Conservation (phyloP, 371 early-diverging fungal species). For the Lichtheimia ramosa region DNA sequence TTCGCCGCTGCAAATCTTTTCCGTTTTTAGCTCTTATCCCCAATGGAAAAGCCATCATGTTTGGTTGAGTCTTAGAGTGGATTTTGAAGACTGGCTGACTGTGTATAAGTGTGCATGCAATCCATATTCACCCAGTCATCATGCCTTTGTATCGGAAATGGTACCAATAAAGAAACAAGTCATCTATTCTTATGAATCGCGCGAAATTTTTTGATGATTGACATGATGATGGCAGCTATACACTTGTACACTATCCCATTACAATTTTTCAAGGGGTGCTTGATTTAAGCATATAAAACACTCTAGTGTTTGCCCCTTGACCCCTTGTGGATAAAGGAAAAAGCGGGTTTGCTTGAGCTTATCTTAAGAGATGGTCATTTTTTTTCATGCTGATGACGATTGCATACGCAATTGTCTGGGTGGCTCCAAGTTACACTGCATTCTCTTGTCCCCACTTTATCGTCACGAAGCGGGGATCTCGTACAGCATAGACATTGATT, state of each 20-base stretch:
- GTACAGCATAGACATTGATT: neutral
- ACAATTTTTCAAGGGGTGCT: neutral
- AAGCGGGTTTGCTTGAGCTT: too few species aligned
- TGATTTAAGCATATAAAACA: neutral
- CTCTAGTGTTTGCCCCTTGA: neutral
- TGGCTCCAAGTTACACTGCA: neutral
- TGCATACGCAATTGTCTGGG: neutral
- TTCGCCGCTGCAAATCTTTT: slow-evolving; percentile 16
- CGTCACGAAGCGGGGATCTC: neutral
- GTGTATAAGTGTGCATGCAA: too few species aligned
- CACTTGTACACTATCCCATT: neutral
- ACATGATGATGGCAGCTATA: neutral
- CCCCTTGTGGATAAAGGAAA: neutral
- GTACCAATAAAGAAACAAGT: slow-evolving; percentile 6
- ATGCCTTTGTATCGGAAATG: slow-evolving; percentile 6
- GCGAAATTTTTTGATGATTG: neutral
- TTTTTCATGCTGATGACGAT: neutral
- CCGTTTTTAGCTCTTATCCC: neutral
- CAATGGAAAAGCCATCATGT: too few species aligned
- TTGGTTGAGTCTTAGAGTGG: too few species aligned
- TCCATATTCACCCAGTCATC: too few species aligned
- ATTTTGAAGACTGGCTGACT: too few species aligned
- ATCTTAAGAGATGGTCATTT: too few species aligned
- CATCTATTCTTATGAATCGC: neutral
- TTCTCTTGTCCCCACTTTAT: neutral